Conservation (phyloP, 2,329 filamentous ascomycete species). For the Cylindrodendrum hubeiense region DNA sequence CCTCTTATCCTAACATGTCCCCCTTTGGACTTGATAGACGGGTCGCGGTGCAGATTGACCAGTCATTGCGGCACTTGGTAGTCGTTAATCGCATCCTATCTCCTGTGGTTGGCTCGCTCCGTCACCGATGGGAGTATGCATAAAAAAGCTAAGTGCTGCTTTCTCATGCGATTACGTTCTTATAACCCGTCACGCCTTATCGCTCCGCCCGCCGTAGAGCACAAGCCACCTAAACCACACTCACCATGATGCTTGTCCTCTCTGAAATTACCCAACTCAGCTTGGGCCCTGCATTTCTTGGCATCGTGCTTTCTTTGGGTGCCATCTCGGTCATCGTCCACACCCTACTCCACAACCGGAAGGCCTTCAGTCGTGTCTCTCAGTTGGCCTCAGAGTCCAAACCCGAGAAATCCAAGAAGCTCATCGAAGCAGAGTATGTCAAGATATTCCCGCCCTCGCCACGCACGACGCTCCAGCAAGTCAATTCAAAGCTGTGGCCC, state of each 20-base stretch:
- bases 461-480: constrained; percentile 28
- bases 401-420: constrained; percentile 32
- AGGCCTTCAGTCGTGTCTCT: constrained; percentile 23
- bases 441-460: constrained; percentile 45
- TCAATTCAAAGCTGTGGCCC: background rate
- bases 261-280: constrained; percentile 7
- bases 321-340: constrained; percentile 29
- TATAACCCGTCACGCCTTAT: background rate
- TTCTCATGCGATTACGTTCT: constrained; percentile 7
- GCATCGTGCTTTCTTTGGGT: constrained; percentile 15
- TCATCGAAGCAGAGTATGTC: constrained; percentile 37
- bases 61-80: background rate
- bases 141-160: constrained; percentile 6
- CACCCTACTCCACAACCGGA: constrained; percentile 33
- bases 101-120: background rate
- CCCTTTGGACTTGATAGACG: constrained; percentile 15
- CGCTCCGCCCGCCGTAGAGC: background rate
- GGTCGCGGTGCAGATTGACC: background rate
- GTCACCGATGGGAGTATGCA: background rate
- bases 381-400: constrained; percentile 20
- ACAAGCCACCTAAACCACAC: background rate
- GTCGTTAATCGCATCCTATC: background rate
- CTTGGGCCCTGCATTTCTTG: constrained; percentile 11
- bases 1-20: constrained; percentile 18
- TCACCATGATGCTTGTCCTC: constrained; percentile 11